Evolutionary conservation across 2,329 filamentous ascomycete species (phyloP), one percentile per base, ranked within the genome.

Genomic region (Blumeria graminis): DNA sequence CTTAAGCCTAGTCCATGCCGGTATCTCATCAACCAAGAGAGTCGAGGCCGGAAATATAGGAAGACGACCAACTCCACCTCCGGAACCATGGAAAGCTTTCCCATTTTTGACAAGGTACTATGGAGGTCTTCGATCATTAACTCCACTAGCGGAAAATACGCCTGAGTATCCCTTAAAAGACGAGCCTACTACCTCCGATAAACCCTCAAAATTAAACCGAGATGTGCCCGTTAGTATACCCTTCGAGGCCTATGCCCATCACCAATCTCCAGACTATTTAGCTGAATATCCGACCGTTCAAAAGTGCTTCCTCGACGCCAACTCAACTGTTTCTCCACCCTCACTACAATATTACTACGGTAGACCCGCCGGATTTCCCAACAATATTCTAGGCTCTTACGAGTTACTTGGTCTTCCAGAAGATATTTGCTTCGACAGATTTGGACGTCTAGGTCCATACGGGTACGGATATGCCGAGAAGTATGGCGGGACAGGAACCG

Each of bases 381-480:
- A 92, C 53, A 78, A 87, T 58, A 78, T 86, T 1, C 77, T 90
- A 64, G 92, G 92, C n/a, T 94, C 87, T 0, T 89, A 94, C 63
- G 80, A 88, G 9, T 68, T 90, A 43, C 69, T 96, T 11, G 82
- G 81, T 0, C 71, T 96, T 38, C 78, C 84, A 16, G 79, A 93
- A 61, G 83, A 94, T 63, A 78, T 95, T 51, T 98, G 92, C 70
- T 95, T 94, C 65, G 92, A 98, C 62, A 77, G 92, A 1, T 94
- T 86, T 66, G 90, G 90, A 3, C 78, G 88, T 60, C 78, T 92
- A 34, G 89, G 86, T 0, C 85, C 90, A 0, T 98, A 98, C 63
- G 90, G 90, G 0, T 78, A 87, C 59, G 90, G 90, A 8, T 96
- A 96, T 67, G 86, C 84, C 35, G 72, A 76, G 36, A 80, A 80